phyloP scores from a whole-genome alignment of 2,329 filamentous ascomycete species.

The Albifimbria verrucaria region DNA sequence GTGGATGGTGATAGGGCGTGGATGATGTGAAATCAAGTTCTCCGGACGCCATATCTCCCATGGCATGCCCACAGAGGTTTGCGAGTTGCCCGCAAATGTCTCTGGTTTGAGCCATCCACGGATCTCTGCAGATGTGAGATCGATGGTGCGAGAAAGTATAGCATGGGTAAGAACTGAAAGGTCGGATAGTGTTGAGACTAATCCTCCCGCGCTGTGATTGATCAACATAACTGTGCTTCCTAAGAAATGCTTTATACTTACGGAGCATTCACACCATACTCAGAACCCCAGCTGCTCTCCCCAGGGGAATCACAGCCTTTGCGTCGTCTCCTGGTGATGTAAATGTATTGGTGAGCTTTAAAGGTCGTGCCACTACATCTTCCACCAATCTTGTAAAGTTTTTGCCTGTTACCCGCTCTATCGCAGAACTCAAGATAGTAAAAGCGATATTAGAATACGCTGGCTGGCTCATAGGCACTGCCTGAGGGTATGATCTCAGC shows the following conservation, averaged over 20 bases:
- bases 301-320: conserved; percentile 30
- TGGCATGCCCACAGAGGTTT: conserved; percentile 30
- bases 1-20: conserved; percentile 28
- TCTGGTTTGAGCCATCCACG: conserved; percentile 32
- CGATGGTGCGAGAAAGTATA: conserved; percentile 23
- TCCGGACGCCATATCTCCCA: conserved; percentile 32
- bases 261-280: conserved; percentile 30
- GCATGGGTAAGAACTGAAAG: conserved; percentile 23
- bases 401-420: conserved; percentile 26
- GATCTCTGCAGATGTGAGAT: conserved; percentile 19
- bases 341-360: conserved; percentile 15
- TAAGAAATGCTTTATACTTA: conserved; percentile 14
- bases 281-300: conserved; percentile 28
- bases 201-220: conserved; percentile 25
- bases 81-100: conserved; percentile 23
- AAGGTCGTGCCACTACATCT: conserved; percentile 11
- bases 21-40: conserved; percentile 20
- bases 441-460: conserved; percentile 40
- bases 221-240: neutral
- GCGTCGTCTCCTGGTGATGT: conserved; percentile 25
- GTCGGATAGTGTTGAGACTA: conserved; percentile 31
- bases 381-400: conserved; percentile 23
- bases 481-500: conserved; percentile 23
- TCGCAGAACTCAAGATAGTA: conserved; percentile 29
- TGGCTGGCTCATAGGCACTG: conserved; percentile 26